phyloP scores from a whole-genome alignment of 148 eudicot genomes.

The Rhododendron henanense region DNA sequence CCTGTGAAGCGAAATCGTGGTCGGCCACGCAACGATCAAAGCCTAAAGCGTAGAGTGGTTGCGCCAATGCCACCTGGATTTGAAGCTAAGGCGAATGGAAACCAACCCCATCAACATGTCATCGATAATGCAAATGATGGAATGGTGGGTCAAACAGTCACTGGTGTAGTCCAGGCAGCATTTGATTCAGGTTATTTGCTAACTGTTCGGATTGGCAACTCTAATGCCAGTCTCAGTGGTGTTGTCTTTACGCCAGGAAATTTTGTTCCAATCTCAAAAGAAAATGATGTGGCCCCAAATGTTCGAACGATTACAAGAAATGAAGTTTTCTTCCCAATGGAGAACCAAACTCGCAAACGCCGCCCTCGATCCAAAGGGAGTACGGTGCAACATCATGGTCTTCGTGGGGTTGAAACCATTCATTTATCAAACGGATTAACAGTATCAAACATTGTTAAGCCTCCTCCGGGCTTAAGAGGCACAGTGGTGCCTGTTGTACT shows the following conservation, averaged over 20 bases:
- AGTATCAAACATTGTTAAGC: slow-evolving; percentile 33
- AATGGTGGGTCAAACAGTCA: slow-evolving; percentile 45
- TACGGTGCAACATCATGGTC: slow-evolving; percentile 15
- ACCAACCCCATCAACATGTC: slow-evolving; percentile 15
- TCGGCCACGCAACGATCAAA: slow-evolving; percentile 78
- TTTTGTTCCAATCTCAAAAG: slow-evolving; percentile 46
- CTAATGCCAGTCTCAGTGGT: slow-evolving; percentile 43
- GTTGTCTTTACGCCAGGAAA: slow-evolving; percentile 59
- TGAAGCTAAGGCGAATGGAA: slow-evolving; percentile 10
- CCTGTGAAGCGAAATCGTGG: slow-evolving; percentile 69
- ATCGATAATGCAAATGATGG: slow-evolving; percentile 16
- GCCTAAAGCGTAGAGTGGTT: slow-evolving; percentile 25
- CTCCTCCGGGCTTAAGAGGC: slow-evolving; percentile 55
- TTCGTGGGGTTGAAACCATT: slow-evolving; percentile 1
- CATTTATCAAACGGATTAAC: slow-evolving; percentile 29
- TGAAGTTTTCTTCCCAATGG: slow-evolving; percentile 40
- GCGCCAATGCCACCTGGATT: slow-evolving; percentile 26
- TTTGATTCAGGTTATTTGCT: slow-evolving; percentile 54
- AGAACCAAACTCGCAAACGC: slow-evolving; percentile 20
- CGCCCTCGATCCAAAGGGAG: slow-evolving; percentile 29
- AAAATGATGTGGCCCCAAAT: slow-evolving; percentile 55
- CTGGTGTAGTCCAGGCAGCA: slow-evolving; percentile 41
- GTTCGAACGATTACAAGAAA: slow-evolving; percentile 47
- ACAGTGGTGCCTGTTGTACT: slow-evolving; percentile 67
- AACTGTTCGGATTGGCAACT: slow-evolving; percentile 57